Base-by-base conservation (phyloP, 208 protist genomes). In the Leptomonas pyrrhocoris region DNA sequence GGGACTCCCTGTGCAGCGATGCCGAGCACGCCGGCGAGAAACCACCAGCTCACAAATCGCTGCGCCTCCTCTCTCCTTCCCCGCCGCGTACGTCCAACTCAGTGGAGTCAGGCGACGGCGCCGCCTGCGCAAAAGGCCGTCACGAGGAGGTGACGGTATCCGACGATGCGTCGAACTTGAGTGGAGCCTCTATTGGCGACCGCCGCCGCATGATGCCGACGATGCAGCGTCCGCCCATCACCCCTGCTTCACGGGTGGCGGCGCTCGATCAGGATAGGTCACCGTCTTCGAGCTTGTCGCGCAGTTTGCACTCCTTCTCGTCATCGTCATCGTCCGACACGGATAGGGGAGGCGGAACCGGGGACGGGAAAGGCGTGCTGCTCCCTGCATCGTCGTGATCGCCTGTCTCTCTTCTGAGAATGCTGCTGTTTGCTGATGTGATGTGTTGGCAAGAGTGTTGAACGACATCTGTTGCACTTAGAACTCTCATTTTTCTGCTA, bases 221-320 rank as follows among this genome's bases (percentile, higher is more conserved):
- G 38, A 51, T 70, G 51, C 50, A 49, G 18, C 72, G 40, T 18
- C 48, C 72, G n/a, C 72, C 72, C 16, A 34, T 77, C 2, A 28
- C 72, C 2, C 28, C 72, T 13, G 49, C 72, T 11, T 48, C 63
- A 11, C 55, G 62, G 16, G 28, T 49, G 3, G 21, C 54, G 18
- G 21, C 34, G 5, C 21, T 63, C 2, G 6, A 25, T n/a, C 45
- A 59, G 16, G 34, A 48, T 19, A 34, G 49, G 34, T 67, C 72
- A 19, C n/a, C 56, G 16, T 62, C 49, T 1, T 6, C 25, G 36
- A 66, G 64, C 28, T 34, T 58, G 46, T 76, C 71, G 30, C 54
- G 54, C 25, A 70, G 63, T n/a, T 31, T 77, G 25, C 30, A 77
- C 42, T 77, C 71, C 1, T 61, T 77, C 38, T 31, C 46, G 19